Evolutionary conservation across 2,329 filamentous ascomycete genomes (phyloP).

Genomic region (Trichophaea hybrida): DNA sequence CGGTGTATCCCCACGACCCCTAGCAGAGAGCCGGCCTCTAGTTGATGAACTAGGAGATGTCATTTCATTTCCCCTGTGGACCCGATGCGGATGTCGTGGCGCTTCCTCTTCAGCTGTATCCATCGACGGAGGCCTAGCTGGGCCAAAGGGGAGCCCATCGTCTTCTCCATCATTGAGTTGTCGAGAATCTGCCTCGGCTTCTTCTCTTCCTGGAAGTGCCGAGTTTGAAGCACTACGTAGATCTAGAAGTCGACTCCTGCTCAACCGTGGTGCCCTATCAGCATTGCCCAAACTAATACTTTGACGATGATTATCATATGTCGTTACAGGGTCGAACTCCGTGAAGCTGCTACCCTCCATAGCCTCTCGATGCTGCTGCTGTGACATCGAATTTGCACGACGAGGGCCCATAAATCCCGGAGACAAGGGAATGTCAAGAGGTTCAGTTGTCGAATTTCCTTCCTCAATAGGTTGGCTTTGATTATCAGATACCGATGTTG

Average conservation of each 20-base stretch:
- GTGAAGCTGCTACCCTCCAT: slow-evolving; percentile 5
- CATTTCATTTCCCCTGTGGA: slow-evolving; percentile 5
- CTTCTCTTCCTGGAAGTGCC: slow-evolving; percentile 16
- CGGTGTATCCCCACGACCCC: slow-evolving; percentile 7
- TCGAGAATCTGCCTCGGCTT: slow-evolving; percentile 14
- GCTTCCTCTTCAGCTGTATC: slow-evolving; percentile 6
- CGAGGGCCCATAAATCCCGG: slow-evolving; percentile 23
- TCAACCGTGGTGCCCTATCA: slow-evolving; percentile 20
- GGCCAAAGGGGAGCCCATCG: slow-evolving; percentile 13
- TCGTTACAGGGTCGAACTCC: slow-evolving; percentile 16
- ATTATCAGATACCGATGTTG: slow-evolving; percentile 3
- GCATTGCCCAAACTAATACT: slow-evolving; percentile 22
- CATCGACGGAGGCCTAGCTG: slow-evolving; percentile 8
- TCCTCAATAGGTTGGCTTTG: slow-evolving; percentile 8
- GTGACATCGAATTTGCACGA: slow-evolving; percentile 25
- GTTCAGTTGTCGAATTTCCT: slow-evolving; percentile 20
- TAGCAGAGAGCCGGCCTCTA: background rate
- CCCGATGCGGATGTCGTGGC: slow-evolving; percentile 4
- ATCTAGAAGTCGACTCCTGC: slow-evolving; percentile 22
- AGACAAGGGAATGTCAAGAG: slow-evolving; percentile 27
- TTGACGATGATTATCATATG: slow-evolving; percentile 16
- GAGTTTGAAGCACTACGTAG: slow-evolving; percentile 21
- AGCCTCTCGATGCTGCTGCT: slow-evolving; percentile 15
- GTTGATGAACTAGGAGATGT: slow-evolving; percentile 8
- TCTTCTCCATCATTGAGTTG: slow-evolving; percentile 5